Conservation (phyloP, 2,329 filamentous ascomycete species). For the Colletotrichum musae region DNA sequence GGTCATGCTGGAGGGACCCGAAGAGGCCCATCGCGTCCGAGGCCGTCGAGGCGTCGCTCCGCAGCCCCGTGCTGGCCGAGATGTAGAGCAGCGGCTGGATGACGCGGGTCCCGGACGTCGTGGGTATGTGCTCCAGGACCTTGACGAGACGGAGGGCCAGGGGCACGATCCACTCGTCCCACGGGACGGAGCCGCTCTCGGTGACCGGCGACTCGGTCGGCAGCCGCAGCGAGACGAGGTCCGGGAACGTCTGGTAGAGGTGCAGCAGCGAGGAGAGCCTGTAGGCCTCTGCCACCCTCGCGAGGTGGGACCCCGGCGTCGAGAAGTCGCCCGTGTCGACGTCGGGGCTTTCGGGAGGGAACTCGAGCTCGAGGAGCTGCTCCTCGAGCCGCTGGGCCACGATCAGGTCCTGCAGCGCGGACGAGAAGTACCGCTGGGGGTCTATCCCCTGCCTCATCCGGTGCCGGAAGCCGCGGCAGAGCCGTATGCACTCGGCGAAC, state of each 20-base stretch:
- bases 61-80: constrained; percentile 53
- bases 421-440: constrained; percentile 45
- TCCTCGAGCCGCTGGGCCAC: constrained; percentile 54
- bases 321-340: constrained; percentile 48
- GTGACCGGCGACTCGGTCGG: constrained; percentile 42
- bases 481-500: constrained; percentile 52
- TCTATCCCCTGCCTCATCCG: constrained; percentile 44
- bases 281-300: constrained; percentile 55
- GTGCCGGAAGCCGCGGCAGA: constrained; percentile 54
- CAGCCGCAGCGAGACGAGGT: constrained; percentile 49
- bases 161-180: constrained; percentile 55
- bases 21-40: constrained; percentile 32
- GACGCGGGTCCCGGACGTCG: constrained; percentile 52
- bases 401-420: constrained; percentile 49
- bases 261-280: constrained; percentile 54
- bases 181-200: constrained; percentile 45
- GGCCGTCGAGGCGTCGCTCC: constrained; percentile 42
- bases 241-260: constrained; percentile 56
- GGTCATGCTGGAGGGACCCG: constrained; percentile 35
- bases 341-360: constrained; percentile 40
- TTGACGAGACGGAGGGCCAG: constrained; percentile 51
- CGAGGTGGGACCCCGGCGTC: constrained; percentile 50
- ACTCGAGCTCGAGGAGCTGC: constrained; percentile 50
- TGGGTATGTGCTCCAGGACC: constrained; percentile 52
- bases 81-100: constrained; percentile 57